Evolutionary conservation across 495 filamentous ascomycete genomes (phyloP).

Genomic region (Pyrenopolyporus hunteri): DNA sequence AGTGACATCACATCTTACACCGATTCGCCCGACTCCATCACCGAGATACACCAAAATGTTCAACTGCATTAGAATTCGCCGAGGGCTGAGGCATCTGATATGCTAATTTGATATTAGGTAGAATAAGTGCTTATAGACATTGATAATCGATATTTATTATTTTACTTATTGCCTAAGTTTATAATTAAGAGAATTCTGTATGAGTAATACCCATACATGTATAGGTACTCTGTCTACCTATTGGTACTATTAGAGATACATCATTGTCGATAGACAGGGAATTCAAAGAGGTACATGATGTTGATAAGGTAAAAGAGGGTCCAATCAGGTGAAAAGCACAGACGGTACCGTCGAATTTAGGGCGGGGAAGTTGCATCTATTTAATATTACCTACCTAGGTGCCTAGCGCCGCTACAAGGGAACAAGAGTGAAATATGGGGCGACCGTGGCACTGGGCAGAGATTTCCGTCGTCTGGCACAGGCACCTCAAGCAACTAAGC

Average conservation of each 20-base stretch:
- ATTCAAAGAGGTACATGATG: neutral
- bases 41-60: no score
- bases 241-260: no score
- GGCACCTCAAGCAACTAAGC: constrained; percentile 1
- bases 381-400: neutral
- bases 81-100: no score
- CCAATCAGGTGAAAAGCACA: constrained; percentile 4
- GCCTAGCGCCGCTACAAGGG: neutral
- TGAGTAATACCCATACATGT: neutral
- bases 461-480: constrained; percentile 4
- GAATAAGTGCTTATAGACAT: no score
- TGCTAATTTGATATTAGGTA: no score
- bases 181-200: neutral
- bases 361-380: constrained; percentile 19
- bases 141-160: no score
- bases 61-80: no score
- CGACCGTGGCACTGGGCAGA: neutral
- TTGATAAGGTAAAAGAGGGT: constrained; percentile 8
- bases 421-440: neutral
- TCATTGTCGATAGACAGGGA: neutral
- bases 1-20: constrained; percentile 28
- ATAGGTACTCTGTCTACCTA: neutral
- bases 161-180: no score
- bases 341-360: neutral
- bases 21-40: neutral